A percentile compares a stretch with the other conserved stretches of the same genome.
Conservation (phyloP, 352 stramenopile genomes). For the Pythium plurisporium region DNA sequence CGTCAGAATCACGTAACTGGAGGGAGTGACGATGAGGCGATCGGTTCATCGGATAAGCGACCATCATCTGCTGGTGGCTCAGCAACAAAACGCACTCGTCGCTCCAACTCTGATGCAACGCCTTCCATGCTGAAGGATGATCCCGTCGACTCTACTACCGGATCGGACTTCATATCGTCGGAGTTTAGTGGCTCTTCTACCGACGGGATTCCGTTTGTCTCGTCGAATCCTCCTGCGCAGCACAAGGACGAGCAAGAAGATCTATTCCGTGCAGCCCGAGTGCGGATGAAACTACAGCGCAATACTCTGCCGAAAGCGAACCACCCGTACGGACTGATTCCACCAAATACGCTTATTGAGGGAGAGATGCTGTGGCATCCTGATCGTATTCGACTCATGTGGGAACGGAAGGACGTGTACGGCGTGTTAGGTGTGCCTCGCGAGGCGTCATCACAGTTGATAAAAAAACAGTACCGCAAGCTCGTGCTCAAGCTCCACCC, state of each 20-base stretch:
- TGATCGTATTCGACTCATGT: constrained; percentile 75
- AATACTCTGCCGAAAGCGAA: constrained; percentile 29
- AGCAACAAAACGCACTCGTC: constrained; percentile 19
- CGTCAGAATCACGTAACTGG: constrained; percentile 10
- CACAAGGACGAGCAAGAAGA: constrained; percentile 75
- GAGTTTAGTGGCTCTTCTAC: constrained; percentile 20
- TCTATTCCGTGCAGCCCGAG: constrained; percentile 63
- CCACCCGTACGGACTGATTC: constrained; percentile 29
- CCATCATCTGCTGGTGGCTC: background rate
- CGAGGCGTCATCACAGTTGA: constrained; percentile 55
- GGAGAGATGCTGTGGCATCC: constrained; percentile 73
- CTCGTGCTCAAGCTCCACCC: constrained; percentile 82
- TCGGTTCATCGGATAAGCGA: background rate
- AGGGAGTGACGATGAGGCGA: constrained; percentile 6
- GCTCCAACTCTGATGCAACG: constrained; percentile 24
- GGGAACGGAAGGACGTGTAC: constrained; percentile 71
- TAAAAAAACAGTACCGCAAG: constrained; percentile 83
- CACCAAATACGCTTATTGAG: constrained; percentile 37
- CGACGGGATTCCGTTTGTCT: constrained; percentile 14
- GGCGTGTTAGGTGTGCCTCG: constrained; percentile 66
- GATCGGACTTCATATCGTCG: constrained; percentile 16
- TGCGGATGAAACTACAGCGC: constrained; percentile 77
- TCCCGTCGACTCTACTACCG: constrained; percentile 5
- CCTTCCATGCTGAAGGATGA: constrained; percentile 11
- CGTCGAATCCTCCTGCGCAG: constrained; percentile 4